Evolutionary conservation across 768 basidiomycete species (phyloP).

Genomic region (Suillus alpinus): DNA sequence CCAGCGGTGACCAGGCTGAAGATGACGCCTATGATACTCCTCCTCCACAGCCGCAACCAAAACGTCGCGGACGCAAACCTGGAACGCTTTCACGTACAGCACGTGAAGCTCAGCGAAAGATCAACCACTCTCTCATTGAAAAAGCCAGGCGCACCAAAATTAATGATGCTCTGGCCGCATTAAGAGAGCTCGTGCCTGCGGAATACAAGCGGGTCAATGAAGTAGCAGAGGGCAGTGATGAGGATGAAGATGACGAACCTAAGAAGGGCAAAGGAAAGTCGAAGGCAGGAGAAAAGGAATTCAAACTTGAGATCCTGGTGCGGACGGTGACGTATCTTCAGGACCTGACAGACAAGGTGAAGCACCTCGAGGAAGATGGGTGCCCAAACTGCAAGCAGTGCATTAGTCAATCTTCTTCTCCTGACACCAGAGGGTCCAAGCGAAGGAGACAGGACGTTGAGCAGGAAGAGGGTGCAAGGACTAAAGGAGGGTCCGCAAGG

Average conservation of each 20-base stretch:
- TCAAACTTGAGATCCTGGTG: slow-evolving; percentile 88
- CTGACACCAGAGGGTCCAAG: slow-evolving; percentile 4
- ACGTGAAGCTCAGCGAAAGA: slow-evolving; percentile 83
- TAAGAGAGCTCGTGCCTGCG: slow-evolving; percentile 74
- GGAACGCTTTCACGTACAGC: slow-evolving; percentile 71
- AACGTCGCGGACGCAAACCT: slow-evolving; percentile 71
- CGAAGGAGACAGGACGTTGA: not conserved
- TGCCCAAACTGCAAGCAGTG: slow-evolving; percentile 19
- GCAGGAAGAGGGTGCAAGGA: not conserved
- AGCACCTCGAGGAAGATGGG: slow-evolving; percentile 35
- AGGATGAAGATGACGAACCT: slow-evolving; percentile 31
- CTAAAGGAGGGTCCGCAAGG: not conserved
- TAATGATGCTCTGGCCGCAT: slow-evolving; percentile 79
- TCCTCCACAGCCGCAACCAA: slow-evolving; percentile 33
- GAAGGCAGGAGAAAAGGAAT: slow-evolving; percentile 71
- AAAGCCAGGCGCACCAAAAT: slow-evolving; percentile 93
- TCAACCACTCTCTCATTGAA: slow-evolving; percentile 95
- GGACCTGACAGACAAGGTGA: slow-evolving; percentile 59
- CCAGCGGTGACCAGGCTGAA: slow-evolving; percentile 21
- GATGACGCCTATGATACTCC: slow-evolving; percentile 25
- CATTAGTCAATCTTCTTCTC: slow-evolving; percentile 13
- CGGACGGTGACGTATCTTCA: slow-evolving; percentile 78
- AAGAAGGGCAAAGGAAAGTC: slow-evolving; percentile 30
- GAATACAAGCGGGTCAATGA: slow-evolving; percentile 39
- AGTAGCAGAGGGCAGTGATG: slow-evolving; percentile 32